phyloP scores from a whole-genome alignment of 345 rosid genomes.

The Citrus inodora region DNA sequence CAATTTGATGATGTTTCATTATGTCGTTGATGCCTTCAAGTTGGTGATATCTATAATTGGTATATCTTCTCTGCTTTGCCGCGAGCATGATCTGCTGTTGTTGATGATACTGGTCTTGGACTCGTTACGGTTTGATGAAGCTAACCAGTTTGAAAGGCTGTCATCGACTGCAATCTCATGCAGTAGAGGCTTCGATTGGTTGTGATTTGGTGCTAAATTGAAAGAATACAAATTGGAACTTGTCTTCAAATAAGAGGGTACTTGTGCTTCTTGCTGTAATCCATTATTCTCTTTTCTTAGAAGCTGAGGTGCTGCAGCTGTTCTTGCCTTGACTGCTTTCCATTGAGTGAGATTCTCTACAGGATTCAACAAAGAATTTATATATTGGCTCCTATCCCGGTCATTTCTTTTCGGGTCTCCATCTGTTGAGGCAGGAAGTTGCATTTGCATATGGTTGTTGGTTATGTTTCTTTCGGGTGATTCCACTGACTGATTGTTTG shows the following conservation, averaged over 20 bases:
- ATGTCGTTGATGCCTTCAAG: conserved; percentile 16
- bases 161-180: conserved; percentile 57
- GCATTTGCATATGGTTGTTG: conserved; percentile 12
- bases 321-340: conserved; percentile 77
- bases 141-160: conserved; percentile 80
- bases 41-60: conserved; percentile 40
- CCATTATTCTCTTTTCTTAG: conserved; percentile 55
- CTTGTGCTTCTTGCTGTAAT: conserved; percentile 18
- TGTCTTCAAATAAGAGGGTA: conserved; percentile 14
- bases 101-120: conserved; percentile 6
- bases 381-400: conserved; percentile 39
- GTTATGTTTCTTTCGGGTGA: conserved; percentile 10
- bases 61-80: conserved; percentile 26
- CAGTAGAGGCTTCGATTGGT: conserved; percentile 33
- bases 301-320: conserved; percentile 26
- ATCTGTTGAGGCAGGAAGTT: conserved; percentile 6
- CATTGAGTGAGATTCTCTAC: conserved; percentile 76
- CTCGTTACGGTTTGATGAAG: conserved; percentile 16
- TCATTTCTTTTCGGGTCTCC: conserved; percentile 24
- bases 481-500: neutral
- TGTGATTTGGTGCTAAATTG: conserved; percentile 4
- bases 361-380: conserved; percentile 66
- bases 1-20: too few species aligned
- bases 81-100: conserved; percentile 22
- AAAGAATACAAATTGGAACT: conserved; percentile 8